Evolutionary conservation across 2,329 filamentous ascomycete genomes (phyloP).

Genomic region (Aspergillus sp.): DNA sequence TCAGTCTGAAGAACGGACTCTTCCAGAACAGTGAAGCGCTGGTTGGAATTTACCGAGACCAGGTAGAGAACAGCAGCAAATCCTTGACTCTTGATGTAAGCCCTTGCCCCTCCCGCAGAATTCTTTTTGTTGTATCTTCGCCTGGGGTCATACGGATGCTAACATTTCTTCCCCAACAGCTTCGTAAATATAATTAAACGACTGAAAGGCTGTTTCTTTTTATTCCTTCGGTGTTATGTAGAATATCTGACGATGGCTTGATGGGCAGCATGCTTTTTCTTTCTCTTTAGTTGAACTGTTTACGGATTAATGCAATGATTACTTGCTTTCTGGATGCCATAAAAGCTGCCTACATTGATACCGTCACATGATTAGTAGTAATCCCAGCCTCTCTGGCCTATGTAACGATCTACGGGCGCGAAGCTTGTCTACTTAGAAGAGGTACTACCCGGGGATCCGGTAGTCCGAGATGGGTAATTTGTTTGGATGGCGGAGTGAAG

Average conservation of each 20-base stretch:
- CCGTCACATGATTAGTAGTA: too few relatives aligned
- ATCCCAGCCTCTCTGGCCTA: constrained; percentile 12
- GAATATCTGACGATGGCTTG: neutral
- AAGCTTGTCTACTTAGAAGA: neutral
- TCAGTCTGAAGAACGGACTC: constrained; percentile 89
- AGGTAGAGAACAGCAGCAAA: constrained; percentile 87
- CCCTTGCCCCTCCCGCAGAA: constrained; percentile 19
- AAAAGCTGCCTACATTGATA: too few relatives aligned
- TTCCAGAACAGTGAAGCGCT: constrained; percentile 97
- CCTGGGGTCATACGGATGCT: constrained; percentile 3
- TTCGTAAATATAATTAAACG: constrained; percentile 38
- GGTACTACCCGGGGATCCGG: constrained; percentile 4
- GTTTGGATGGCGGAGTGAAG: constrained; percentile 21
- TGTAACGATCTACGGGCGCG: constrained; percentile 18
- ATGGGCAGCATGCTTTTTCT: neutral
- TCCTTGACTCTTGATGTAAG: constrained; percentile 94
- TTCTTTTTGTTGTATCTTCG: neutral
- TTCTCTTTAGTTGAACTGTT: neutral
- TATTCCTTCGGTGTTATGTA: constrained; percentile 5
- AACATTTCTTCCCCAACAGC: constrained; percentile 24
- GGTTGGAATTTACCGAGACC: constrained; percentile 93
- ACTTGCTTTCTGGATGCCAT: neutral
- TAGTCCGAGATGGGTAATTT: constrained; percentile 23
- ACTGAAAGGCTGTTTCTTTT: neutral
- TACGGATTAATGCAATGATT: neutral